Base-by-base conservation (phyloP, 768 basidiomycete species). In the Dendrothele bispora region DNA sequence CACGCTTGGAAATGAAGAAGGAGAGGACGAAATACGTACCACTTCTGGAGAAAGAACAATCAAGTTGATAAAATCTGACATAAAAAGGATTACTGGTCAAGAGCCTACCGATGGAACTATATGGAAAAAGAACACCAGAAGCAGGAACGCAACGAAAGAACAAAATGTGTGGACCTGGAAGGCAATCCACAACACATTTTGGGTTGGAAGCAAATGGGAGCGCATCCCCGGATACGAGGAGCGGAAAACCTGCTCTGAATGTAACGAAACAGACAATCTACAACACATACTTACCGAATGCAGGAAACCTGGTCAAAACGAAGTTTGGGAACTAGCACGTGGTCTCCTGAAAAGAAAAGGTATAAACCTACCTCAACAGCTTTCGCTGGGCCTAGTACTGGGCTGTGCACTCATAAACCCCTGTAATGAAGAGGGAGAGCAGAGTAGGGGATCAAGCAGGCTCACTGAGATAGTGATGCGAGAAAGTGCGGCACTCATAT, bases 281-380 rank as follows among this genome's bases (percentile, higher is more conserved):
- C 29, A 51, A 21, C 57, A 58, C 38, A 55, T 57, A 14, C 49
- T 53, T 0, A 18, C 46, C 0, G 14, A 47, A 7, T 58, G 57
- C 32, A 2, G 4, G 15, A 4, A 25, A 5, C 54, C 51, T 1
- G 45, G 51, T 0, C 46, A 41, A 17, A n/a, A 8, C 4, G 11
- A 18, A 14, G 30, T 59, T 7, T 61, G 58, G 58, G 4, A 25
- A 3, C n/a, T 57, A 0, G 49, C 41, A n/a, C n/a, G n/a, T 0
- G 30, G 43, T 18, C 28, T 39, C 3, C 6, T 59, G 4, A 57
- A 53, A 53, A 18, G 17, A 0, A 32, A 26, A 12, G 32, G 50
- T 10, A 7, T 38, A 1, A 7, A 21, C 1, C 18, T 4, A 15
- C 48, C 46, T 28, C 30, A 18, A 0, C 12, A 37, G 2, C 36